Evolutionary conservation across 2,329 filamentous ascomycete species (phyloP).

Genomic region (Cercospora janseana): DNA sequence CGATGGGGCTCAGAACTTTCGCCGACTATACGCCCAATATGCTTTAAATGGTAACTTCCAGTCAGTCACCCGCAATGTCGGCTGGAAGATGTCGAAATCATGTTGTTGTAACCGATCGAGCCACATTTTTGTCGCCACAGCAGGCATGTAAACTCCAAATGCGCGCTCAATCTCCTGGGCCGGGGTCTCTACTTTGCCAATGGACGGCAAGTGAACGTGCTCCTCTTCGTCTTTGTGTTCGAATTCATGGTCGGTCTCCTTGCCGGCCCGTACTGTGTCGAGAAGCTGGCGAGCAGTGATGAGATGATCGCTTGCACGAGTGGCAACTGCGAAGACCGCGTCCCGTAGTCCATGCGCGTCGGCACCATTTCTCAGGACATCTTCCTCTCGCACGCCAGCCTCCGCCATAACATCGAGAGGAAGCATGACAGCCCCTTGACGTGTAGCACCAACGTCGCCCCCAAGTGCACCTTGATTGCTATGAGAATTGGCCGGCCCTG

Average conservation of each 20-base stretch:
- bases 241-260: slow-evolving; percentile 78
- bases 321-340: slow-evolving; percentile 88
- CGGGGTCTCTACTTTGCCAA: slow-evolving; percentile 37
- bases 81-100: slow-evolving; percentile 79
- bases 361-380: slow-evolving; percentile 77
- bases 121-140: slow-evolving; percentile 74
- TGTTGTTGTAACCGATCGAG: slow-evolving; percentile 71
- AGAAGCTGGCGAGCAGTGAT: slow-evolving; percentile 94
- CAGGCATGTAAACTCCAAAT: slow-evolving; percentile 79
- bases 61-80: slow-evolving; percentile 61
- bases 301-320: slow-evolving; percentile 89
- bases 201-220: slow-evolving; percentile 48
- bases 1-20: slow-evolving; percentile 47
- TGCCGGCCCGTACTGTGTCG: slow-evolving; percentile 69
- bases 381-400: slow-evolving; percentile 76
- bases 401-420: slow-evolving; percentile 89
- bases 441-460: slow-evolving; percentile 43
- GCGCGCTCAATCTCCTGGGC: slow-evolving; percentile 61
- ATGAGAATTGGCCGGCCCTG: slow-evolving; percentile 59
- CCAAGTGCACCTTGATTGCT: slow-evolving; percentile 47
- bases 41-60: slow-evolving; percentile 87
- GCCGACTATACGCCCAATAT: slow-evolving; percentile 59
- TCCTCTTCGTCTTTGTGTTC: slow-evolving; percentile 81
- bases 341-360: slow-evolving; percentile 79
- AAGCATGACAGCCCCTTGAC: slow-evolving; percentile 69